Base-by-base conservation (phyloP, 805 yeast species). In the Saccharomycopsis schoenii region DNA sequence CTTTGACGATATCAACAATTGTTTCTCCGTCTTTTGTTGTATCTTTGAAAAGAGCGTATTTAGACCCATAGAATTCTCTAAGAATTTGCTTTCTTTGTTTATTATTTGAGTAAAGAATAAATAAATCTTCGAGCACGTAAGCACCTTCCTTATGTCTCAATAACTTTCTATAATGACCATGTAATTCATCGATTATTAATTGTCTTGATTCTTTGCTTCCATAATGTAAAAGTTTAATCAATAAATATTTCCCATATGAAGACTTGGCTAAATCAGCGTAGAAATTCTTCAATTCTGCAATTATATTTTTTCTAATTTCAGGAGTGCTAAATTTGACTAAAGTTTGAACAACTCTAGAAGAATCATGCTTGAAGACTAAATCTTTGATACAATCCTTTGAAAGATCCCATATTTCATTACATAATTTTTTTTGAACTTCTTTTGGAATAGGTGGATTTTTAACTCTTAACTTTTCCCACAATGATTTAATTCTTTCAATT, bases 91-190 rank as follows among this genome's bases (percentile, higher is more conserved):
- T 82, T 73, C 83, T 88, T 74, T 93, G 98, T 65, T 85, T 89
- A 37, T 86, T 81, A 25, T 90, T 83, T 11, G 97, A 83, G 73
- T 92, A 93, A 61, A 91, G 81, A 25, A 89, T 89, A 71, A 79
- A 93, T 69, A 89, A 78, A 78, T 93, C 99, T 74, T 93, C 98
- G 66, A 92, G 91, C 47, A 93, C 98, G 69, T 93, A 91, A 14
- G 98, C 98, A 74, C 97, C 99, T 79, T 93, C 98, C 76, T 88
- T 86, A 75, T 93, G 97, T 78, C 96, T 85, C 94, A 93, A 90
- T 62, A 93, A 78, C 74, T 90, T 93, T 72, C 97, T 81, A 69
- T 89, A 82, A 68, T 86, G 85, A 57, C 99, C 99, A 70, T 91
- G 96, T 66, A 93, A 79, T 75, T 91, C 97, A 69, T 86, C 80